Evolutionary conservation across 225 moss, liverwort and hornwort genomes (phyloP), one percentile per base, ranked within the genome.

Genomic region (Takakia lepidozioides): DNA sequence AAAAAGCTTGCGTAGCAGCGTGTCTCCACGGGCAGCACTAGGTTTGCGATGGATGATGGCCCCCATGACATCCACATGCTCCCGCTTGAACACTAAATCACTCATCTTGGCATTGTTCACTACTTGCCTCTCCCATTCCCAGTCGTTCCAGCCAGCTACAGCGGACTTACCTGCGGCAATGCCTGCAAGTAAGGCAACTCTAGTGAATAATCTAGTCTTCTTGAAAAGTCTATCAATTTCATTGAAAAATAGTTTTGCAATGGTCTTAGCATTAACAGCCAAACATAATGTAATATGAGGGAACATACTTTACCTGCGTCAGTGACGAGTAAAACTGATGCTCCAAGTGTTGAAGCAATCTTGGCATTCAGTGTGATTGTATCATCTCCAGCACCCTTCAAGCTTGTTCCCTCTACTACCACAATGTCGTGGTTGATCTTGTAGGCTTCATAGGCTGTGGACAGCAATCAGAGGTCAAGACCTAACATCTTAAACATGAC

Each of bases 311-410:
- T 66, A 79, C 81, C 80, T 63, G 92, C 92, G 73, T 93, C 83
- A 25, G 88, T 85, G 29, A 75, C 75, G 46, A 93, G 71, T 28
- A 93, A 53, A 34, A 85, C 85, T 43, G 92, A 78, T 22, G 85
- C 69, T 58, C 85, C 92, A 24, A 93, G 71, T 52, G 71, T 67
- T 52, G 77, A 75, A 1, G 92, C 88, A 13, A 93, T 72, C 67
- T 67, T 88, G 41, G 85, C 92, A 69, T 93, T 93, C 5, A 93
- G 78, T 16, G 70, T 73, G 27, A 83, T 1, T 35, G 81, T 66
- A 57, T 93, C 92, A 41, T 87, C 92, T 46, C 88, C 85, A n/a
- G n/a, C 80, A 26, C 92, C 92, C 66, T 77, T 78, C 71, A 93
- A 70, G 62, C 76, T 85, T 14, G 92, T 88, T 30, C 92, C 92